A percentile compares a stretch with the other conserved stretches of the same genome.
Conservation (phyloP, 352 stramenopile species). For the Phytophthora rubi region DNA sequence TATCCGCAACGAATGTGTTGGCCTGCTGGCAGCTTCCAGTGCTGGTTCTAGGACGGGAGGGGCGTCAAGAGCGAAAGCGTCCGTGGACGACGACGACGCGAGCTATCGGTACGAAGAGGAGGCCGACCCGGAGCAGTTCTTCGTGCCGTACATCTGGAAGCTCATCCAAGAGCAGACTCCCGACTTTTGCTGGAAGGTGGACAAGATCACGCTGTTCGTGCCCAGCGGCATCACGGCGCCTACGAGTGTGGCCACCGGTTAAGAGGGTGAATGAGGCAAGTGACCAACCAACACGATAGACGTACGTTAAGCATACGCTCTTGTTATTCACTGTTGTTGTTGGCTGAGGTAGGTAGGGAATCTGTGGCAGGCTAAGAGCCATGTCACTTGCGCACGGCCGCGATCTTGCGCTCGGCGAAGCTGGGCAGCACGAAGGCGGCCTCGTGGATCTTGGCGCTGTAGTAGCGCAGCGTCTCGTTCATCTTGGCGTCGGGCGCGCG, state of each 20-base stretch:
- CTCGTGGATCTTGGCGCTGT: constrained; percentile 93
- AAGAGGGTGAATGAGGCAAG: neutral
- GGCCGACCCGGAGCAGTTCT: constrained; percentile 74
- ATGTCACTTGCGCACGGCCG: constrained; percentile 76
- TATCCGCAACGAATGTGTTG: constrained; percentile 77
- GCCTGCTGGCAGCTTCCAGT: constrained; percentile 59
- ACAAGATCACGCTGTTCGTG: constrained; percentile 84
- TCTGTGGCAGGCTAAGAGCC: constrained; percentile 17
- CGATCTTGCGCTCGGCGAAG: constrained; percentile 92
- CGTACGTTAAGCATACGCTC: constrained; percentile 24
- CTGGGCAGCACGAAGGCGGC: constrained; percentile 97
- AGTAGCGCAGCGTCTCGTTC: constrained; percentile 92
- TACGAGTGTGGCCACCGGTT: constrained; percentile 29
- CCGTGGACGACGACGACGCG: constrained; percentile 57
- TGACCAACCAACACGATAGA: constrained; percentile 16
- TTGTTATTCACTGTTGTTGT: constrained; percentile 30
- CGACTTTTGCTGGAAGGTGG: constrained; percentile 80
- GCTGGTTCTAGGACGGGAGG: constrained; percentile 21
- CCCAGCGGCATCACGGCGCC: constrained; percentile 25
- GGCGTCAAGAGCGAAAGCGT: constrained; percentile 17
- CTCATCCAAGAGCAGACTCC: constrained; percentile 75
- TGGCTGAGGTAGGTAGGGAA: constrained; percentile 21
- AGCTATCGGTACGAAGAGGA: constrained; percentile 86
- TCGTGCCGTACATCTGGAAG: constrained; percentile 82
- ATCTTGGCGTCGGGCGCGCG: constrained; percentile 60